Percentiles rank a stretch among this genome's conserved stretches.
These are phyloP conservation scores for Grigorovia transvaalensis DNA, from an alignment of 805 yeast genomes.

Conservation along the genomic window DNA sequence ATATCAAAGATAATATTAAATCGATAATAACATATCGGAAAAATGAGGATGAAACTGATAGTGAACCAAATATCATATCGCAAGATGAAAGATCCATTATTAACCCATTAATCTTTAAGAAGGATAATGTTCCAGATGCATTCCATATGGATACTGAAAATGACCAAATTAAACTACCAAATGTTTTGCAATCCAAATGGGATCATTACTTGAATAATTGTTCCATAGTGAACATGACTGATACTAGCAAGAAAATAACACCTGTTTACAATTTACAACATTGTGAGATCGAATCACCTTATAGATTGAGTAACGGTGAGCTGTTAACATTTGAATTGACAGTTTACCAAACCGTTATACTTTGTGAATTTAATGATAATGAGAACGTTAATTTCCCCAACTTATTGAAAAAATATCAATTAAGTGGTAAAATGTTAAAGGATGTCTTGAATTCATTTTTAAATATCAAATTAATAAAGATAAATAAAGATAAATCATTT, in stretches of 20 bases:
- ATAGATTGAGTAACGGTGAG: slow-evolving; percentile 6
- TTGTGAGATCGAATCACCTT: slow-evolving; percentile 21
- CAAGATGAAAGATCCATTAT: not conserved
- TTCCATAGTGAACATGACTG: slow-evolving; percentile 5
- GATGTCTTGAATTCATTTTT: slow-evolving; percentile 16
- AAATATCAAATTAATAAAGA: slow-evolving; percentile 9
- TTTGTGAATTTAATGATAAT: slow-evolving; percentile 16
- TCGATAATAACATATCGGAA: not conserved
- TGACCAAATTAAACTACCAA: slow-evolving; percentile 10
- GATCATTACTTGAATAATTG: slow-evolving; percentile 7
- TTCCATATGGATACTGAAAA: slow-evolving; percentile 7
- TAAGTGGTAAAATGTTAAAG: slow-evolving; percentile 4
- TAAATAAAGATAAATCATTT: slow-evolving; percentile 3
- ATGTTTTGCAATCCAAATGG: slow-evolving; percentile 13
- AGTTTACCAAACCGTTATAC: slow-evolving; percentile 19
- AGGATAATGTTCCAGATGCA: slow-evolving; percentile 12
- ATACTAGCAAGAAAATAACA: slow-evolving; percentile 9
- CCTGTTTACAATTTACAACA: slow-evolving; percentile 21
- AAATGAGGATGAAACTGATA: not conserved
- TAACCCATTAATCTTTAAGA: slow-evolving; percentile 16
- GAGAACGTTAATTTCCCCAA: slow-evolving; percentile 7
- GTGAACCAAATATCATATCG: not conserved
- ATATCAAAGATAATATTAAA: not conserved
- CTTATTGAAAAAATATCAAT: slow-evolving; percentile 5
- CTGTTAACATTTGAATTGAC: slow-evolving; percentile 17